Evolutionary conservation across 768 basidiomycete species (phyloP).

Genomic region (Russula abietina): DNA sequence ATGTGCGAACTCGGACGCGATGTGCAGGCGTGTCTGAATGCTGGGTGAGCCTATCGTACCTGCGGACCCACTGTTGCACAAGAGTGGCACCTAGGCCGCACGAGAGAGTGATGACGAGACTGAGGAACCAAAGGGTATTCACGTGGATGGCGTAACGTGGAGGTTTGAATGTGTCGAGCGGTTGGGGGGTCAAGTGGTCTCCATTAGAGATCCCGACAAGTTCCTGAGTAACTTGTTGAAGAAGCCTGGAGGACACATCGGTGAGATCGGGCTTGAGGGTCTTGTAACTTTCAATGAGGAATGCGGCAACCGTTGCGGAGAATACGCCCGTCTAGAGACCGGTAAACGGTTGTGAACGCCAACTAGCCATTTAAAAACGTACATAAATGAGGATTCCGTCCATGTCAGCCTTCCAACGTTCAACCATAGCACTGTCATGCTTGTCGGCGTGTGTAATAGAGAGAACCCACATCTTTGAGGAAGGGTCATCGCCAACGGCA

Average conservation of each 20-base stretch:
- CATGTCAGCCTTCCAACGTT: conserved; percentile 19
- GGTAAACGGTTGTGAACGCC: not conserved
- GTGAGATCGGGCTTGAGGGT: conserved; percentile 15
- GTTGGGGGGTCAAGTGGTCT: not conserved
- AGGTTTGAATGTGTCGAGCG: not conserved
- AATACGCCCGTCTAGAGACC: conserved; percentile 20
- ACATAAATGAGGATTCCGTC: conserved; percentile 24
- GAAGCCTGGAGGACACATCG: not conserved
- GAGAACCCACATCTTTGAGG: conserved; percentile 21
- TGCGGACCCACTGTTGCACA: conserved; percentile 17
- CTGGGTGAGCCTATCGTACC: conserved; percentile 13
- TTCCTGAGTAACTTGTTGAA: conserved; percentile 13
- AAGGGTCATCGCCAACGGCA: not conserved
- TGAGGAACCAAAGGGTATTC: conserved; percentile 24
- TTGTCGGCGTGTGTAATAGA: conserved; percentile 2
- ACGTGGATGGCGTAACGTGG: conserved; percentile 5
- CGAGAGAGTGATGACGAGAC: conserved; percentile 13
- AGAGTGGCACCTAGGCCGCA: conserved; percentile 17
- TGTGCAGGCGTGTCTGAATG: not conserved
- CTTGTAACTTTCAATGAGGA: conserved; percentile 23
- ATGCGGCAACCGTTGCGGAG: conserved; percentile 21
- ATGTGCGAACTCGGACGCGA: conserved; percentile 15
- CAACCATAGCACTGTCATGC: conserved; percentile 4
- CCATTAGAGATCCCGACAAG: conserved; percentile 15
- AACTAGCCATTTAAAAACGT: not conserved